Base-by-base conservation (phyloP, 2,329 filamentous ascomycete species). In the Didymella arachidicola region DNA sequence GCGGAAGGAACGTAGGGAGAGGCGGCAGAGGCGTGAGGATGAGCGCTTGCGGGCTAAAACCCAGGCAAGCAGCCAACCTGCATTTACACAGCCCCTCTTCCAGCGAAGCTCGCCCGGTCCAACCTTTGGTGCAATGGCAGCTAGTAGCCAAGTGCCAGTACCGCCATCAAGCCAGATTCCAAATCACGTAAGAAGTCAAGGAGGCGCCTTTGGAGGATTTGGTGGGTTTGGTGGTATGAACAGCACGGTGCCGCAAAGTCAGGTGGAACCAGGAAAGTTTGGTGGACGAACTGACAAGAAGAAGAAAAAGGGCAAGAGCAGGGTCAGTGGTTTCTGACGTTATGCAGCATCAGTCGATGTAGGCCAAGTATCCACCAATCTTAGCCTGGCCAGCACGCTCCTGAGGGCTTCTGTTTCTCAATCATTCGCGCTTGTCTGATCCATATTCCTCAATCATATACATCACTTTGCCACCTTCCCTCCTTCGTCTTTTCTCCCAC, bases 1-100 rank as follows among this genome's bases (percentile, higher is more conserved):
- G 39, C 76, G 70, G 47, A 76, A 74, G n/a, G 77, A 80, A 59
- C 68, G 75, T 16, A 72, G 76, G n/a, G 68, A 78, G 4, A 76
- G 71, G 51, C 70, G 77, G 14, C 79, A 81, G 63, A 71, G 72
- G 19, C 72, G 77, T 7, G 79, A 82, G 51, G 64, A 72, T 53
- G 75, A 73, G 39, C 34, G 69, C 16, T 56, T 66, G 44, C 67
- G 54, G 38, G 53, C 61, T 14, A 66, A 63, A 26, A 42, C 55
- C 22, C 56, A 54, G 14, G 49, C 56, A 19, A 43, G 63, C 56
- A 32, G 73, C 65, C 72, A 74, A 52, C 59, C 68, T 2, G 47
- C 47, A 7, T 48, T 52, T 5, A 14, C 60, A 16, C 73, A 74
- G 53, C 64, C 68, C 0, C 48, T 43, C 10, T 22, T 65, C 19